Evolutionary conservation across 1,284 basidiomycete genomes (phyloP), one percentile per base, ranked within the genome.

Genomic region (Lentinula novae-zelandiae): DNA sequence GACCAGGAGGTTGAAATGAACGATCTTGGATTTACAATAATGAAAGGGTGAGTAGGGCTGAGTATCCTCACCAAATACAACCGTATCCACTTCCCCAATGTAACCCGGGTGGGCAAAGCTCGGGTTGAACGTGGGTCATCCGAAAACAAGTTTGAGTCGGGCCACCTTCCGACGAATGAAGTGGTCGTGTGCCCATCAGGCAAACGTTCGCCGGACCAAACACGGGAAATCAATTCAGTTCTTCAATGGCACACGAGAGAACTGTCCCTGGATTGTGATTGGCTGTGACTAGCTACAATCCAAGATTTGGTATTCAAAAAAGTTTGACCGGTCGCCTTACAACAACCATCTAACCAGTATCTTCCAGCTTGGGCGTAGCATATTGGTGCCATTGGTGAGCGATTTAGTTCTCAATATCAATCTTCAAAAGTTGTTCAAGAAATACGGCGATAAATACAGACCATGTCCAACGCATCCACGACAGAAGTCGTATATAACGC

Each of bases 401-500:
- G 20, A 46, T 3, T 22, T 20, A 20, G 3, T 15, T 46, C 12
- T 38, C 36, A 38, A 12, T 9, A 12, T 38, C 36, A 22, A n/a
- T 46, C 27, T 9, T 3, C 12, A 31, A 27, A 27, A 27, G 3
- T 51, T 31, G 2, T 36, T 51, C 31, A 44, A 22, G 20, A 34
- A 34, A 38, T 27, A 10, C 22, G 3, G 22, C 5, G 1, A 31
- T 12, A 27, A 15, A 15, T 20, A 8, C 33, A 38, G 39, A 42
- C 12, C 31, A 46, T 44, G 40, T 15, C 44, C 44, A 46, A 46
- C 34, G 20, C 34, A 33, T 73, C 46, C 86, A 85, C 72, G 67
- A 78, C 7, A 82, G 78, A 65, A 79, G 76, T 67, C 2, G 27
- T 48, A 15, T 56, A 56, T 46, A 56, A 44, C 27, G 40, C 33